Evolutionary conservation across 2,329 filamentous ascomycete species (phyloP), one percentile per base, ranked within the genome.

Genomic region (Nothophoma quercina): DNA sequence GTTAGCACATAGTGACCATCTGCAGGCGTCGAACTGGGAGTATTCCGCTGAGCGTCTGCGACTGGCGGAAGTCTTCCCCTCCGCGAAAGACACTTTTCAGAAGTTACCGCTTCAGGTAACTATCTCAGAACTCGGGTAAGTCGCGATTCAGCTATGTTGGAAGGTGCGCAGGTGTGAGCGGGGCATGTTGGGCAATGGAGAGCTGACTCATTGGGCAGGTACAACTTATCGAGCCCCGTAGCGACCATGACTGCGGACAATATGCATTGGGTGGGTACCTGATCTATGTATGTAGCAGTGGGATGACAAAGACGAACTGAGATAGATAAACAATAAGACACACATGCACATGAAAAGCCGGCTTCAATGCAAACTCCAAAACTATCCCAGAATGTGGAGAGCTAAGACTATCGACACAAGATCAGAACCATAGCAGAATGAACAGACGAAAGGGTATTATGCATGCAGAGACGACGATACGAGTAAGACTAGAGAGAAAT

Each of bases 371-470:
- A n/a, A n/a, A n/a, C n/a, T n/a, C n/a, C n/a, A n/a, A n/a, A n/a
- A n/a, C n/a, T n/a, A n/a, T n/a, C n/a, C n/a, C n/a, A n/a, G n/a
- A n/a, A 22, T 36, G 23, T 42, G 30, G n/a, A 19, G 19, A 7
- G 18, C 2, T 18, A 15, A 19, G 7, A 15, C 2, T 7, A 34
- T 4, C 7, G 7, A 42, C 8, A 26, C 7, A 10, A 12, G 33
- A 5, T 18, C 30, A n/a, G 6, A 2, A 22, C 13, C 10, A 8
- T 13, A 33, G n/a, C 5, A 15, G 12, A 5, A n/a, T 18, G 22
- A 36, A 21, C 7, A 32, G 7, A 43, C 26, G 8, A 18, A 39
- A 34, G 47, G 47, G 47, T 51, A 44, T 51, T 13, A 38, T 39
- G 33, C 39, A 21, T 21, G 35, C 28, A 25, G 25, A 28, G 4